phyloP scores from a whole-genome alignment of 108 stramenopile species.

The Stephanodiscus minutulus region DNA sequence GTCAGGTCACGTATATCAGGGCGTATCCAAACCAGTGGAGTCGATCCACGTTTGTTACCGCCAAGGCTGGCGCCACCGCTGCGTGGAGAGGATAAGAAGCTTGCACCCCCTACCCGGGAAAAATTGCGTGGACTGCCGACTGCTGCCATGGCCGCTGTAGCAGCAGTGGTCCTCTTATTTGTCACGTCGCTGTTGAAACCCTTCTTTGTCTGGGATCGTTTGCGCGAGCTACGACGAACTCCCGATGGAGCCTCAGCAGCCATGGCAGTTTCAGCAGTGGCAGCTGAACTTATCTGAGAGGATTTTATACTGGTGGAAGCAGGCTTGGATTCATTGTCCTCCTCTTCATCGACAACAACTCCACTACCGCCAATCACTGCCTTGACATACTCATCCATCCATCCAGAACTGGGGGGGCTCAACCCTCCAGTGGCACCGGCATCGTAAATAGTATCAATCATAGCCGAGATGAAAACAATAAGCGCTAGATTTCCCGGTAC shows the following conservation, averaged over 20 bases:
- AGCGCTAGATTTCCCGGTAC: constrained; percentile 42
- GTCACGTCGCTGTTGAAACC: not conserved
- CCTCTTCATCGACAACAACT: constrained; percentile 1
- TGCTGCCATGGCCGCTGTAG: not conserved
- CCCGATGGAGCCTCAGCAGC: constrained; percentile 5
- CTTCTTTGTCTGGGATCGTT: constrained; percentile 26
- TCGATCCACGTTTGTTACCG: constrained; percentile 1
- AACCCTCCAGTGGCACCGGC: constrained; percentile 33
- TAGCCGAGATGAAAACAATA: constrained; percentile 34
- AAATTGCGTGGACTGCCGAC: constrained; percentile 3
- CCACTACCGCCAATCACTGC: constrained; percentile 12
- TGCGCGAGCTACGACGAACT: constrained; percentile 30
- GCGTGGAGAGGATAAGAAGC: not conserved
- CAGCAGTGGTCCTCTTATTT: constrained; percentile 10
- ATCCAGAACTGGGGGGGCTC: constrained; percentile 34
- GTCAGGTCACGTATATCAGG: constrained; percentile 42
- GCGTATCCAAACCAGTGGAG: constrained; percentile 22
- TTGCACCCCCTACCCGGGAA: not conserved
- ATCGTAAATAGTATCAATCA: constrained; percentile 46
- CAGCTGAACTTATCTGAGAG: not conserved
- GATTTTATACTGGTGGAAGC: not conserved
- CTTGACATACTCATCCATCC: constrained; percentile 56
- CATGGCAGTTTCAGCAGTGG: not conserved
- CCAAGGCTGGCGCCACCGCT: not conserved
- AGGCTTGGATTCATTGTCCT: not conserved